Base-by-base conservation (phyloP, 495 filamentous ascomycete species). In the Paragyromitra xinjiangensis region DNA sequence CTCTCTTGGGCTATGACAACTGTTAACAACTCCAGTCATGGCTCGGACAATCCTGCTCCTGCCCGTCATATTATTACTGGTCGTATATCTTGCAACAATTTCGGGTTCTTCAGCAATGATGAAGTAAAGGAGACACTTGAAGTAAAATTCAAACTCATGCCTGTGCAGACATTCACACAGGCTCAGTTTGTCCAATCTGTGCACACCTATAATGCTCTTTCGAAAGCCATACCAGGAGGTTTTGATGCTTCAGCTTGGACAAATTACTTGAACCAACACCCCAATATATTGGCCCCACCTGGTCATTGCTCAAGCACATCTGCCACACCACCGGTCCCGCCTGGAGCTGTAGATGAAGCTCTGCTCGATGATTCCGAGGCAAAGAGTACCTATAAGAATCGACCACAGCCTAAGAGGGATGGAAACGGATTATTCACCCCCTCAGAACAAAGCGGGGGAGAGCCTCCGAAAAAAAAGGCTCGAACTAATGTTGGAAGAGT, bases 51-150 rank as follows among this genome's bases (percentile, higher is more conserved):
- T 45, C 85, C 88, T 11, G 88, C 85, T 48, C 87, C 86, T 29
- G 86, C 86, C 72, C 87, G 89, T 39, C 90, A 93, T 58, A 88
- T 97, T 82, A 90, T 99, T 70, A 98, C 96, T 11, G 95, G 95
- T 29, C 91, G 94, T 14, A 92, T 99, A 59, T 93, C 91, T 77
- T 92, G 91, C 77, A 97, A 94, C 80, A 85, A 93, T 7, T 84
- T 97, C 37, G 92, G 92, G 16, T 84, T 98, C 19, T 94, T 98
- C 82, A 90, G 89, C 22, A 92, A 92, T 78, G 81, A 82, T 74
- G 93, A 91, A 26, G 89, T 91, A 50, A 92, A 91, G 81, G 95
- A 99, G 83, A 98, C 93, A 1, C 84, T 99, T 69, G 96, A 99
- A 84, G 96, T 99, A 73, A 97, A 93, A 84, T 84, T 99, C 63